phyloP scores from a whole-genome alignment of 1,139 yeast genomes.

The Geotrichum candidum region DNA sequence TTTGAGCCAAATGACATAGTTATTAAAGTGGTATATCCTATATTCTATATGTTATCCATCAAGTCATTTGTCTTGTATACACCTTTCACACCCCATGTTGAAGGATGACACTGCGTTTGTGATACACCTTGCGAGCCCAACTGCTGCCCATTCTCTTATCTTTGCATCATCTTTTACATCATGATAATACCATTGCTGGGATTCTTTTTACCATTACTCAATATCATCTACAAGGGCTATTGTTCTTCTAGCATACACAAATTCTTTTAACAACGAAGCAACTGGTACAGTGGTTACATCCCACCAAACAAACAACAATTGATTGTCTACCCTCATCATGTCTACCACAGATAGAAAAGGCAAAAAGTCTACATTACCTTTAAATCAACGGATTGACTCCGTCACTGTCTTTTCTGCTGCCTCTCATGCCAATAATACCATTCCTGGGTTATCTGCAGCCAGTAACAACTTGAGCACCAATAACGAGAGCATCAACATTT shows the following conservation, averaged over 20 bases:
- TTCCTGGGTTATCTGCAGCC: not conserved
- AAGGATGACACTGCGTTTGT: not conserved
- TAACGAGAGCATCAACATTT: not conserved
- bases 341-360: not conserved
- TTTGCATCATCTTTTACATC: not conserved
- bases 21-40: not conserved
- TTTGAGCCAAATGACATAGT: not conserved
- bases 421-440: not conserved
- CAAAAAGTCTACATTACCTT: not conserved
- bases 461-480: not conserved
- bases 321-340: not conserved
- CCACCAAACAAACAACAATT: too few relatives aligned
- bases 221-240: not conserved
- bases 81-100: not conserved
- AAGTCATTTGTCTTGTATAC: not conserved
- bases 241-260: too few relatives aligned
- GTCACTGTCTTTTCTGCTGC: not conserved
- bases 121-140: not conserved
- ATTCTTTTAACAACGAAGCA: not conserved
- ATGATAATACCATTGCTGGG: not conserved
- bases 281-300: not conserved
- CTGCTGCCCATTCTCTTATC: not conserved
- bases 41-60: not conserved
- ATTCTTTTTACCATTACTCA: too few relatives aligned
- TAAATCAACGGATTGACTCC: not conserved